These are phyloP conservation scores for Aspergillus sp. DNA, from an alignment of 2,329 filamentous ascomycete genomes.

Conservation along the genomic window DNA sequence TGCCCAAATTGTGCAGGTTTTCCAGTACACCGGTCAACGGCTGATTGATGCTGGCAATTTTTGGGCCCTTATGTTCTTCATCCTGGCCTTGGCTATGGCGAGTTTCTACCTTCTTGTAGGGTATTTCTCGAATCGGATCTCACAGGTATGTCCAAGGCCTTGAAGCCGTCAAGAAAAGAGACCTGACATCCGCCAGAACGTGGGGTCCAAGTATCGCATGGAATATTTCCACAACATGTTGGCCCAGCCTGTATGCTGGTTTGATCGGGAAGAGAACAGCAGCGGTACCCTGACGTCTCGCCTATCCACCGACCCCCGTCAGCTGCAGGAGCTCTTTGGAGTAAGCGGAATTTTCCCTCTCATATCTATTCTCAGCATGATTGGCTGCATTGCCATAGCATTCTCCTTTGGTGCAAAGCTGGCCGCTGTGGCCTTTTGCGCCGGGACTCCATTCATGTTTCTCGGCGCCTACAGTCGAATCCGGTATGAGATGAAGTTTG, in stretches of 20 bases:
- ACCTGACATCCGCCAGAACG: not conserved
- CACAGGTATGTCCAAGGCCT: constrained; percentile 36
- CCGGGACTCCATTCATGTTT: constrained; percentile 54
- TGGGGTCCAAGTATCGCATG: not conserved
- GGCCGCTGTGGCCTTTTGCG: constrained; percentile 64
- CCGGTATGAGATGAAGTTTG: constrained; percentile 67
- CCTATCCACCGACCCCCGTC: not conserved
- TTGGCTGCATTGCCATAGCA: constrained; percentile 64
- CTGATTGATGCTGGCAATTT: constrained; percentile 48
- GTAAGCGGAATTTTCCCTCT: constrained; percentile 52
- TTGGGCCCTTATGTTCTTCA: constrained; percentile 57
- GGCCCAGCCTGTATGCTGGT: not conserved
- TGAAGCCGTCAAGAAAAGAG: too few relatives aligned
- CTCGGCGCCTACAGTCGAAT: constrained; percentile 51
- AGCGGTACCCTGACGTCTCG: not conserved
- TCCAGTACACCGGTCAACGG: constrained; percentile 41
- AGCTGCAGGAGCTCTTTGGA: constrained; percentile 50
- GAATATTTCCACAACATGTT: not conserved
- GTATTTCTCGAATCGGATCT: constrained; percentile 45
- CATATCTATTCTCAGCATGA: constrained; percentile 63
- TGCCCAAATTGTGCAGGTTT: constrained; percentile 49
- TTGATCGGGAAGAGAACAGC: not conserved
- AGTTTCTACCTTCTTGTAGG: constrained; percentile 48
- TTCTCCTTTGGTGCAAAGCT: constrained; percentile 77
- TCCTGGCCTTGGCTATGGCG: constrained; percentile 50